A percentile compares a stretch with the other conserved stretches of the same genome.
phyloP scores from a whole-genome alignment of 352 stramenopile genomes.

The Elongisporangium prolatum region DNA sequence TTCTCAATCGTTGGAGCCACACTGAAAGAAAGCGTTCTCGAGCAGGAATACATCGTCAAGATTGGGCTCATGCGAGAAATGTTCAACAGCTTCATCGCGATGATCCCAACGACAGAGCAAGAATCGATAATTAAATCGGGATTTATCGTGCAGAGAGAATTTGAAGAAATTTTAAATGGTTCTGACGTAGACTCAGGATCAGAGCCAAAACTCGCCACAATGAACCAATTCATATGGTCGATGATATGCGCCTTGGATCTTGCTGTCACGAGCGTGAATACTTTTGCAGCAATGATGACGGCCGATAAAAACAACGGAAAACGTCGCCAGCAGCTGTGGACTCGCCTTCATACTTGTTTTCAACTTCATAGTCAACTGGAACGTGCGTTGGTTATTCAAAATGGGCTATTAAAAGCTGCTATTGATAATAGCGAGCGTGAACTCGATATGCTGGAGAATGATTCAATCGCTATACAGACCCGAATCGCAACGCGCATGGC shows the following conservation, averaged over 20 bases:
- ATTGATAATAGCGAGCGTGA: not conserved
- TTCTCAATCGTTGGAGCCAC: conserved; percentile 11
- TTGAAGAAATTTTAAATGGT: not conserved
- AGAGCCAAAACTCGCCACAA: not conserved
- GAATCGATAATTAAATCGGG: conserved; percentile 35
- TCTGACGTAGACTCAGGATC: not conserved
- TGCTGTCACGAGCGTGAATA: conserved; percentile 23
- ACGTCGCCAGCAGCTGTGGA: conserved; percentile 12
- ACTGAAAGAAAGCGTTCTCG: conserved; percentile 7
- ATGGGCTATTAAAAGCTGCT: conserved; percentile 11
- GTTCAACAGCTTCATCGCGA: conserved; percentile 40
- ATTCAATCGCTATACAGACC: conserved; percentile 26
- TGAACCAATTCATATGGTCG: conserved; percentile 32
- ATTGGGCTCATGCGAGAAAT: conserved; percentile 43
- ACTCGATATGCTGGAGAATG: conserved; percentile 8
- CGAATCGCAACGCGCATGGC: conserved; percentile 31
- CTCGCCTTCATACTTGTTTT: conserved; percentile 40
- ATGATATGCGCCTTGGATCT: conserved; percentile 47
- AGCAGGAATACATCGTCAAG: conserved; percentile 33
- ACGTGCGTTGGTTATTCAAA: conserved; percentile 25
- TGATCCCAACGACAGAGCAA: conserved; percentile 20
- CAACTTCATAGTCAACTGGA: conserved; percentile 36
- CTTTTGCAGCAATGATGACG: not conserved
- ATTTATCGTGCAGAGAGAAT: conserved; percentile 31
- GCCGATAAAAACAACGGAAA: not conserved